Evolutionary conservation across 2,329 filamentous ascomycete species (phyloP).

Genomic region (Thielaviopsis musarum): DNA sequence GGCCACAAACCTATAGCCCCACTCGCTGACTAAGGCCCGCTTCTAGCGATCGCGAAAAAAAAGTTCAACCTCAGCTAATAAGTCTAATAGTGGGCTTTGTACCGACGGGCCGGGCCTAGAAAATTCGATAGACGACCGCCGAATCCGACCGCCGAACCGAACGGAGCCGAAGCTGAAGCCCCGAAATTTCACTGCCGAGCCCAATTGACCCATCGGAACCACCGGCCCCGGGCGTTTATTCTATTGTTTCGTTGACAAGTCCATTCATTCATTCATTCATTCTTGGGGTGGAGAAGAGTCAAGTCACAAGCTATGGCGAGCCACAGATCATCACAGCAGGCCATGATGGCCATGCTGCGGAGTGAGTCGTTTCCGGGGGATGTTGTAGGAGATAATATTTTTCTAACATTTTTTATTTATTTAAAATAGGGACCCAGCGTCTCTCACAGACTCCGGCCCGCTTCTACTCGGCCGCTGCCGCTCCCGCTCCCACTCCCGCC

Average conservation of each 20-base stretch:
- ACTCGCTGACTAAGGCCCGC: slow-evolving; percentile 7
- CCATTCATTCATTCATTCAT: background rate
- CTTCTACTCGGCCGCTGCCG: slow-evolving; percentile 13
- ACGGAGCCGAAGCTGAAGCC: background rate
- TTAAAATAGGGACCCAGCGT: background rate
- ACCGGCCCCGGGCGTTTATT: no score
- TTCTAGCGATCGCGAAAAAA: slow-evolving; percentile 10
- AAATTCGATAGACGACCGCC: background rate
- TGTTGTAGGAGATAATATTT: no score
- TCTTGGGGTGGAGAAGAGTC: background rate
- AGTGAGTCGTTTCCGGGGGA: background rate
- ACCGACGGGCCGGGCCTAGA: background rate
- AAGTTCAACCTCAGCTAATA: slow-evolving; percentile 10
- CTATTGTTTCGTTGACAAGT: no score
- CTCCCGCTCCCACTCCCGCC: slow-evolving; percentile 10
- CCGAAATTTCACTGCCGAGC: background rate
- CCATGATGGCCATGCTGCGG: slow-evolving; percentile 5
- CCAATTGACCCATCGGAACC: background rate
- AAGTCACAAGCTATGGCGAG: background rate
- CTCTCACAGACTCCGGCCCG: slow-evolving; percentile 5
- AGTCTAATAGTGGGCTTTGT: background rate
- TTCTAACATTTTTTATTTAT: background rate
- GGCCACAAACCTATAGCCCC: slow-evolving; percentile 7
- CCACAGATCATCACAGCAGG: slow-evolving; percentile 2
- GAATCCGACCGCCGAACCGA: background rate